phyloP scores from a whole-genome alignment of 352 stramenopile genomes.

The Globisporangium polare region DNA sequence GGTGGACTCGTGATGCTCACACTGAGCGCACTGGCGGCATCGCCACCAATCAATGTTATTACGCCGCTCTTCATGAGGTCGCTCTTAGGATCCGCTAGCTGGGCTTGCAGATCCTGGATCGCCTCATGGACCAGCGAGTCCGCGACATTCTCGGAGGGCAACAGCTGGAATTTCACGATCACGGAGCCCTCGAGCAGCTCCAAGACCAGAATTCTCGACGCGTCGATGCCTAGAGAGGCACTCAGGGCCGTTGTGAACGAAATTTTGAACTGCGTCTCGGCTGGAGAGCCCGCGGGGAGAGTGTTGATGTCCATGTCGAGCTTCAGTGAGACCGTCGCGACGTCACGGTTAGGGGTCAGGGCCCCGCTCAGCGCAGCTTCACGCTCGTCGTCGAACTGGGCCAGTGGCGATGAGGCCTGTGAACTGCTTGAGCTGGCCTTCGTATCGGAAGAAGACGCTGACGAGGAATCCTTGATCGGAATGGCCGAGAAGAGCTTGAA shows the following conservation, averaged over 20 bases:
- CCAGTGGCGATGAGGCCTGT: constrained; percentile 5
- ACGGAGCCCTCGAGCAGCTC: constrained; percentile 51
- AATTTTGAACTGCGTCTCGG: constrained; percentile 47
- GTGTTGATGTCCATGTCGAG: constrained; percentile 61
- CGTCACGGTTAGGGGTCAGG: constrained; percentile 38
- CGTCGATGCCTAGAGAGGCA: constrained; percentile 39
- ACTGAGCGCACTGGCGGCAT: constrained; percentile 30
- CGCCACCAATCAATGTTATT: constrained; percentile 21
- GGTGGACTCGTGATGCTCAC: constrained; percentile 22
- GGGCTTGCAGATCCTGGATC: constrained; percentile 33
- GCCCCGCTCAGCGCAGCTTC: constrained; percentile 23
- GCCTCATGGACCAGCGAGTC: constrained; percentile 47
- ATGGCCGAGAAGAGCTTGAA: constrained; percentile 54
- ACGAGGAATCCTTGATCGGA: constrained; percentile 29
- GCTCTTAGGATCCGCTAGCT: constrained; percentile 41
- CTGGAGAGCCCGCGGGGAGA: constrained; percentile 40
- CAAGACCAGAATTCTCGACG: constrained; percentile 47
- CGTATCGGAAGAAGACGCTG: constrained; percentile 7
- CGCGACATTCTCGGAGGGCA: constrained; percentile 40
- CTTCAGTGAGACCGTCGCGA: constrained; percentile 44
- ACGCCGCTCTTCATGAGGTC: constrained; percentile 23
- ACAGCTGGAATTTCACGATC: constrained; percentile 58
- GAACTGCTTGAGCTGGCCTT: background rate
- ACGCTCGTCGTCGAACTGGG: constrained; percentile 29
- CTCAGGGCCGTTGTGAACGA: constrained; percentile 34